phyloP scores from a whole-genome alignment of 2,329 filamentous ascomycete genomes.

The Xenosphaeropsis pyriputrescens region DNA sequence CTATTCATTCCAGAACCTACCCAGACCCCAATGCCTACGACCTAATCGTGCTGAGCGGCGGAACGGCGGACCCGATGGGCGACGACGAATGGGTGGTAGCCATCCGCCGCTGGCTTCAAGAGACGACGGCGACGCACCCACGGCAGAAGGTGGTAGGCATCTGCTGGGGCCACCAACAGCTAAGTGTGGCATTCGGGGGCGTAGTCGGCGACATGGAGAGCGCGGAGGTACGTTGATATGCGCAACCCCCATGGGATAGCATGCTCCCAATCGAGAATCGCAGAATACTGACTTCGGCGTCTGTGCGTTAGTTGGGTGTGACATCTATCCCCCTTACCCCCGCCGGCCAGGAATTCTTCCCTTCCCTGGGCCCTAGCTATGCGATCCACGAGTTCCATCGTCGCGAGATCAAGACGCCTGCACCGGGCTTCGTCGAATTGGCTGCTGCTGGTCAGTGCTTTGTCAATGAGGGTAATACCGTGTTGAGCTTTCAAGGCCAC shows the following conservation, averaged over 20 bases:
- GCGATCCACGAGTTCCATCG: constrained; percentile 27
- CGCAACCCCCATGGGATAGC: background rate
- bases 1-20: constrained; percentile 10
- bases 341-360: constrained; percentile 23
- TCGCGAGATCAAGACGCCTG: constrained; percentile 20
- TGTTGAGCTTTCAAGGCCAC: constrained; percentile 29
- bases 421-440: constrained; percentile 19
- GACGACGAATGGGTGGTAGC: constrained; percentile 24
- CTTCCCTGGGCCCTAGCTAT: constrained; percentile 6
- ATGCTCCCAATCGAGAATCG: background rate
- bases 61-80: constrained; percentile 25
- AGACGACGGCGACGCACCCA: constrained; percentile 15
- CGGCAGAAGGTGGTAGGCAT: constrained; percentile 21
- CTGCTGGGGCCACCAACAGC: constrained; percentile 30
- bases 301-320: constrained; percentile 18
- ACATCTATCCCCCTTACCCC: constrained; percentile 21
- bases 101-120: constrained; percentile 23
- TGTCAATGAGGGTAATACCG: constrained; percentile 21
- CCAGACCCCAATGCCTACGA: constrained; percentile 24
- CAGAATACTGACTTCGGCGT: background rate
- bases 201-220: constrained; percentile 20
- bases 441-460: constrained; percentile 23
- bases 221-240: constrained; percentile 19
- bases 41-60: constrained; percentile 26
- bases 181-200: constrained; percentile 23